A percentile compares a stretch with the other conserved stretches of the same genome.
phyloP scores from a whole-genome alignment of 208 protist genomes.

The Leishmania major region DNA sequence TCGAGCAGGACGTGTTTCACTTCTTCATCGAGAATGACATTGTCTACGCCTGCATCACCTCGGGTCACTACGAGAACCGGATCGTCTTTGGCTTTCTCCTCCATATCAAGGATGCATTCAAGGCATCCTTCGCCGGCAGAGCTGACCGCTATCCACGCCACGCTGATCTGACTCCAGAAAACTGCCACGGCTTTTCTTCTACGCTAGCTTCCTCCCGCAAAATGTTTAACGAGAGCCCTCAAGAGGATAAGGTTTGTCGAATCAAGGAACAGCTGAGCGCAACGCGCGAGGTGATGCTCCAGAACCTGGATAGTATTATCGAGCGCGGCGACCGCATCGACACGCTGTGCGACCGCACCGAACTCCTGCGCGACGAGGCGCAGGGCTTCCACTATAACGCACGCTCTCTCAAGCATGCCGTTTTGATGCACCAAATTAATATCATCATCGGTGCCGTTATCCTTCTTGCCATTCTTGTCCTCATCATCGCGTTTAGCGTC shows the following conservation, averaged over 20 bases:
- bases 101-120: slow-evolving; percentile 70
- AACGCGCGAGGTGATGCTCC: slow-evolving; percentile 81
- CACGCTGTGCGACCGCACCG: slow-evolving; percentile 77
- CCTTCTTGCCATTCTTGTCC: slow-evolving; percentile 48
- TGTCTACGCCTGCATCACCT: slow-evolving; percentile 74
- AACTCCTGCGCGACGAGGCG: slow-evolving; percentile 62
- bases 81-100: slow-evolving; percentile 75
- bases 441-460: slow-evolving; percentile 60
- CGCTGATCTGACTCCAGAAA: slow-evolving; percentile 40
- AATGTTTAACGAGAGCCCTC: slow-evolving; percentile 69
- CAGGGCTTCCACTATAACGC: slow-evolving; percentile 69
- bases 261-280: slow-evolving; percentile 78
- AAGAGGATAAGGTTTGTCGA: slow-evolving; percentile 67
- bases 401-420: slow-evolving; percentile 46
- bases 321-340: slow-evolving; percentile 87
- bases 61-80: slow-evolving; percentile 48
- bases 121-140: slow-evolving; percentile 59
- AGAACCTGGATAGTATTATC: slow-evolving; percentile 85
- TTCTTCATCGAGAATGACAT: slow-evolving; percentile 88
- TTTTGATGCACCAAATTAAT: slow-evolving; percentile 74
- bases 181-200: slow-evolving; percentile 49
- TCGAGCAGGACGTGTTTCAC: slow-evolving; percentile 72
- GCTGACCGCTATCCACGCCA: slow-evolving; percentile 50
- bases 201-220: slow-evolving; percentile 38
- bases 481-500: slow-evolving; percentile 64